These are phyloP conservation scores for Leccinum truebloodii DNA, from an alignment of 768 basidiomycete genomes.

Conservation along the genomic window DNA sequence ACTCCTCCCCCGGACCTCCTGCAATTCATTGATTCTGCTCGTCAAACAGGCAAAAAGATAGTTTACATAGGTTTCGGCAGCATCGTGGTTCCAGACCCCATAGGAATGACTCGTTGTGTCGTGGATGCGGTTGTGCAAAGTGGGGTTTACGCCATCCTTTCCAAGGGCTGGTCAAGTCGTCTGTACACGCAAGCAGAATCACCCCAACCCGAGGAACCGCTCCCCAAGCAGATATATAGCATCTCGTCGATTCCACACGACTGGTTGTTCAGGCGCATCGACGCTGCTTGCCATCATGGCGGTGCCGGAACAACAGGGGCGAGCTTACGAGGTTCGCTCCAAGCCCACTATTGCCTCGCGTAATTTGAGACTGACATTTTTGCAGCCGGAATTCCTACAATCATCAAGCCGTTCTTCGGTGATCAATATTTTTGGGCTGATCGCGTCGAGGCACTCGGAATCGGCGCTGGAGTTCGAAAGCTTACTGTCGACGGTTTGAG, in stretches of 20 bases:
- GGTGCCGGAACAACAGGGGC: conserved; percentile 97
- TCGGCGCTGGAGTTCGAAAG: conserved; percentile 87
- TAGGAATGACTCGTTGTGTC: conserved; percentile 87
- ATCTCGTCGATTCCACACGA: conserved; percentile 91
- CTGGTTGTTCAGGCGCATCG: conserved; percentile 92
- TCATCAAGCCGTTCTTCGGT: conserved; percentile 97
- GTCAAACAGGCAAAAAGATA: conserved; percentile 75
- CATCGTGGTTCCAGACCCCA: conserved; percentile 95
- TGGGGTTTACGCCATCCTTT: conserved; percentile 89
- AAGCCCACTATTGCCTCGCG: not conserved
- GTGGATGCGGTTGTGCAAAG: conserved; percentile 85
- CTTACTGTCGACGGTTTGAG: conserved; percentile 77
- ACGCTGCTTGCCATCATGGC: conserved; percentile 98
- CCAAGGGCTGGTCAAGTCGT: conserved; percentile 98
- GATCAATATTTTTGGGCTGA: conserved; percentile 99
- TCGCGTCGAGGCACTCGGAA: conserved; percentile 93
- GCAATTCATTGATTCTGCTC: conserved; percentile 81
- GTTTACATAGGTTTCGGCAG: conserved; percentile 98
- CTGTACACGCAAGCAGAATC: conserved; percentile 65
- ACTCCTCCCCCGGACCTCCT: conserved; percentile 77
- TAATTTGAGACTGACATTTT: conserved; percentile 5
- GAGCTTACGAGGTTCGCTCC: conserved; percentile 74
- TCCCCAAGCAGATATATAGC: conserved; percentile 79
- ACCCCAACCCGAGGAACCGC: conserved; percentile 62
- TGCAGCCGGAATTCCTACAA: conserved; percentile 87